Evolutionary conservation across 208 protist species (phyloP).

Genomic region (Trypanosoma melophagium): DNA sequence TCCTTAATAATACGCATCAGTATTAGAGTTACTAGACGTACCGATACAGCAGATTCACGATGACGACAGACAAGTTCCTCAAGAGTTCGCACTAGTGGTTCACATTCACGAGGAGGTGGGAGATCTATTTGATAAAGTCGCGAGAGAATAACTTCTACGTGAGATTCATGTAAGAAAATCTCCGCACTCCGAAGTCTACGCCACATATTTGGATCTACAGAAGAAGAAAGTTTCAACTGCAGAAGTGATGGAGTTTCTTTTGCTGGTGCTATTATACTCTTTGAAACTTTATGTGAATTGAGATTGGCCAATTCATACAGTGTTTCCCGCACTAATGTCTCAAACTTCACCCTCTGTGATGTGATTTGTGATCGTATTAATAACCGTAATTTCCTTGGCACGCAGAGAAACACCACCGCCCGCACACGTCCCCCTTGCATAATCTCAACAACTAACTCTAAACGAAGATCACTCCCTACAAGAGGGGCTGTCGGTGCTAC

Average conservation of each 20-base stretch:
- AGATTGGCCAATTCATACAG: background rate
- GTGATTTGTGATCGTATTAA: background rate
- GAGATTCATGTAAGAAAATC: background rate
- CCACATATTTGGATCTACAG: constrained; percentile 18
- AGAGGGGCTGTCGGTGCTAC: constrained; percentile 5
- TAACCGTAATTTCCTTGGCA: background rate
- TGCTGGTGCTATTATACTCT: background rate
- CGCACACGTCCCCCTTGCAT: background rate
- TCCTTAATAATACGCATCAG: background rate
- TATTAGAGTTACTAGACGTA: background rate
- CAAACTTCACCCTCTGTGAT: background rate
- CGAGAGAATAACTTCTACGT: background rate
- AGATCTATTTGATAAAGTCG: background rate
- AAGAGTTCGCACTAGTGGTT: background rate
- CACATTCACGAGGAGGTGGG: background rate
- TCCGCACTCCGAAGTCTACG: background rate
- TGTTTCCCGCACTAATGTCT: background rate
- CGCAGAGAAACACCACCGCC: background rate
- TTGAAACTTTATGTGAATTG: background rate
- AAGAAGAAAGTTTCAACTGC: background rate
- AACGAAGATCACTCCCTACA: background rate
- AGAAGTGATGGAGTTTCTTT: background rate
- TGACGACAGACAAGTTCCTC: constrained; percentile 1
- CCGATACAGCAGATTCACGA: background rate
- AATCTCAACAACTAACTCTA: constrained; percentile 10